Conservation (phyloP, 2,329 filamentous ascomycete species). For the Fusarium proliferatum region DNA sequence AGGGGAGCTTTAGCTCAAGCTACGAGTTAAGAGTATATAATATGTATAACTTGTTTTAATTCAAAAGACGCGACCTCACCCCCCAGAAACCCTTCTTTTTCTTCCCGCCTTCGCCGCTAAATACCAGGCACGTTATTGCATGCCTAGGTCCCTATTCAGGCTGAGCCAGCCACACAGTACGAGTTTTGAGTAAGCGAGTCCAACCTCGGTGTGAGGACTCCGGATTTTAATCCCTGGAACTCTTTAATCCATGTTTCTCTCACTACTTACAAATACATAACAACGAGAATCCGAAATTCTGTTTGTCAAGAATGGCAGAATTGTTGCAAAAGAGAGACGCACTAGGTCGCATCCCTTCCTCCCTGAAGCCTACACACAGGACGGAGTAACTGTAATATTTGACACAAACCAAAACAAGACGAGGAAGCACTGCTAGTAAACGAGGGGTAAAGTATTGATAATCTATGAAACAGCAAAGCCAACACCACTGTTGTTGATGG, state of each 20-base stretch:
- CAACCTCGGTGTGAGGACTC: conserved; percentile 9
- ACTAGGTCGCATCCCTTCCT: conserved; percentile 6
- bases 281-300: neutral
- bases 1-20: no score
- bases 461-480: conserved; percentile 39
- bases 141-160: conserved; percentile 1
- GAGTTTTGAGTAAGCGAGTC: conserved; percentile 1
- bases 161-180: conserved; percentile 33
- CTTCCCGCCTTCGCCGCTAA: neutral
- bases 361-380: neutral
- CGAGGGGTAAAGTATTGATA: conserved; percentile 16
- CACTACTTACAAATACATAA: neutral
- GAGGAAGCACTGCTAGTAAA: conserved; percentile 20
- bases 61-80: neutral
- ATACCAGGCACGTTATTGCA: conserved; percentile 24
- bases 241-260: conserved; percentile 17
- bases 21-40: neutral
- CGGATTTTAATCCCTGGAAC: neutral
- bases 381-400: neutral
- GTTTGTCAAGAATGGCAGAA: neutral
- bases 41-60: neutral
- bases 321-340: conserved; percentile 7
- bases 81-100: conserved; percentile 22
- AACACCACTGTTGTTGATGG: conserved; percentile 12
- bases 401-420: neutral